Conservation (phyloP, 1,284 basidiomycete species). For the Leccinum subrobustum region DNA sequence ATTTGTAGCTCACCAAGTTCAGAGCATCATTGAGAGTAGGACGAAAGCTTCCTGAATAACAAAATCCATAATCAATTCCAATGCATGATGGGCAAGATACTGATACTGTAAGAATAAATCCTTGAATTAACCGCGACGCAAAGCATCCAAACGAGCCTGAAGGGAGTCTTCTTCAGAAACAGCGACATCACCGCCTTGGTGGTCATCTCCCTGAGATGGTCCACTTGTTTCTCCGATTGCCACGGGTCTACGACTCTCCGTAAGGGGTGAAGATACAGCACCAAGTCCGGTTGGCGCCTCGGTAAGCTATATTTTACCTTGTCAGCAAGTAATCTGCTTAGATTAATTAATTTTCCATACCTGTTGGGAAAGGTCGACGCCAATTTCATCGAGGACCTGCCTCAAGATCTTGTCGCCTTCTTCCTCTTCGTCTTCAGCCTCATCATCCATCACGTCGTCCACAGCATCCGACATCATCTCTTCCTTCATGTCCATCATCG, state of each 20-base stretch:
- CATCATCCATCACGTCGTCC: constrained; percentile 98
- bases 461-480: constrained; percentile 99
- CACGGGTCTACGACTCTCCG: constrained; percentile 71
- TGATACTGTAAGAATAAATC: background rate
- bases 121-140: constrained; percentile 56
- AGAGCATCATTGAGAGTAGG: background rate
- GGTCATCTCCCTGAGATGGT: constrained; percentile 38
- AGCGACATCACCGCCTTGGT: constrained; percentile 39
- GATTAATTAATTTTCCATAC: constrained; percentile 42
- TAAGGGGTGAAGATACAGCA: constrained; percentile 59
- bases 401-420: constrained; percentile 96
- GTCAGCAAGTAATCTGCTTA: constrained; percentile 7
- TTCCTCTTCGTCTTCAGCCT: constrained; percentile 90
- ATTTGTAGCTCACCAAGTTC: background rate
- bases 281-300: constrained; percentile 76
- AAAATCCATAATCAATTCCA: constrained; percentile 3
- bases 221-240: constrained; percentile 70
- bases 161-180: constrained; percentile 83
- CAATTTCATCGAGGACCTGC: constrained; percentile 97
- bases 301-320: constrained; percentile 57
- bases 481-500: constrained; percentile 99
- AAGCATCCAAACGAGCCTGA: constrained; percentile 82
- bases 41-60: constrained; percentile 1
- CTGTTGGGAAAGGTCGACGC: constrained; percentile 89
- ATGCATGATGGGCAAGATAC: constrained; percentile 5